phyloP scores from a whole-genome alignment of 2,329 filamentous ascomycete species.

The Colletotrichum euphorbiae region DNA sequence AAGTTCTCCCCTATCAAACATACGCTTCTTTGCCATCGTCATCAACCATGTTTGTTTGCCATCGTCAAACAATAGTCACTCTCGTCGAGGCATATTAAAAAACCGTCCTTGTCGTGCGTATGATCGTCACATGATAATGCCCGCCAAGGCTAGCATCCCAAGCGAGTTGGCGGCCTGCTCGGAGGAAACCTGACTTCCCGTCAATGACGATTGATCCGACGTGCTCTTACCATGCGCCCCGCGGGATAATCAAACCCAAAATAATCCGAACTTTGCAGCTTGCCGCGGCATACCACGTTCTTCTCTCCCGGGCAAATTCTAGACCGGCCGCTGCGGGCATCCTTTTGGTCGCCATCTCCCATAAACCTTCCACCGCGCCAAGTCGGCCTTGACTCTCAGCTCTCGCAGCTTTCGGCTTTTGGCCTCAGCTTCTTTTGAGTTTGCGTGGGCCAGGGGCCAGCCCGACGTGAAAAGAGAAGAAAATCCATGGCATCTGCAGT shows the following conservation, averaged over 20 bases:
- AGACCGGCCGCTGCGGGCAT: conserved; percentile 15
- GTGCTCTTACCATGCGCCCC: neutral
- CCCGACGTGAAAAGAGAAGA: conserved; percentile 10
- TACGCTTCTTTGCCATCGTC: conserved; percentile 2
- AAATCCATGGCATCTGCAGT: neutral
- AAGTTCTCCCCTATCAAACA: neutral
- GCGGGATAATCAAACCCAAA: conserved; percentile 17
- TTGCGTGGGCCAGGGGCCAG: conserved; percentile 9
- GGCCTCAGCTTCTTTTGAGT: conserved; percentile 33
- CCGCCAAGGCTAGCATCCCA: conserved; percentile 9
- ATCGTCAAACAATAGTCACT: neutral
- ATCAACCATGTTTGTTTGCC: too few relatives aligned
- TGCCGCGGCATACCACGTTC: conserved; percentile 1
- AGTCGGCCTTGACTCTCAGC: conserved; percentile 20
- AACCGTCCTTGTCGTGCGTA: neutral
- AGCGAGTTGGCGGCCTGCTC: neutral
- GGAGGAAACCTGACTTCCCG: conserved; percentile 23
- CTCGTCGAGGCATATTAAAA: conserved; percentile 5
- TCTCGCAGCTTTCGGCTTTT: neutral
- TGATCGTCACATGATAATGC: conserved; percentile 28
- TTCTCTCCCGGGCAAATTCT: neutral
- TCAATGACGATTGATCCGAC: conserved; percentile 34
- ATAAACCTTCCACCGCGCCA: conserved; percentile 2
- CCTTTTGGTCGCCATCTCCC: neutral
- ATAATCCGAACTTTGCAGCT: conserved; percentile 33